Base-by-base conservation (phyloP, 192 early-diverging fungal genomes). In the Coemansia sp. region DNA sequence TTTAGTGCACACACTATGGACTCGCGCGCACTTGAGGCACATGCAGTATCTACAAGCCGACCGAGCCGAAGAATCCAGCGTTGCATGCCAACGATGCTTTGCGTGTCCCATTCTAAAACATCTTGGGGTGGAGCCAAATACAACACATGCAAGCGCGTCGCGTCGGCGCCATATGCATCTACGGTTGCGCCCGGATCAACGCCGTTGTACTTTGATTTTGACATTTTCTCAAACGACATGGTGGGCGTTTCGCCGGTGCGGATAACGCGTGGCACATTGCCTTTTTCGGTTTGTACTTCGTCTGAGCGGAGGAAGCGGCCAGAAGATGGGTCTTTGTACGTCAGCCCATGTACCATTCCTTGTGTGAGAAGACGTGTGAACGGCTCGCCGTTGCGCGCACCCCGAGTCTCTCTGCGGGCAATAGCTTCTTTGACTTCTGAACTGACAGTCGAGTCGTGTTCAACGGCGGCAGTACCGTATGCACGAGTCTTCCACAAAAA, bases 131-230 rank as follows among this genome's bases (percentile, higher is more conserved):
- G 89, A 0, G 94, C 94, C 63, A 92, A 88, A 61, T 88, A 95
- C 2, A 98, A 81, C 18, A 96, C 88, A 57, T 91, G 89, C 37
- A 96, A 74, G 31, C 96, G 76, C 4, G 90, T 90, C 8, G 91
- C 86, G 73, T 98, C 94, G 7, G 87, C 87, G 4, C 96, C 96
- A 65, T 90, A 71, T 5, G 37, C 60, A 15, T 11, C 44, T 12
- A 77, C 64, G 42, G 70, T 69, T 64, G 85, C 86, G 42, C 78
- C 72, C 3, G 96, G 96, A 63, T 95, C 89, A 4, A 95, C 87
- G 38, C 96, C 96, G 60, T 98, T 98, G 68, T 88, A 88, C 79
- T 98, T 98, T 44, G 92, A 93, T 73, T 96, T 98, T 62, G 90
- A 93, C 96, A 98, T 98, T 65, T 98, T 98, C 68, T 98, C 96